These are phyloP conservation scores for Gracilaria domingensis DNA, from an alignment of 23 red algal genomes.

Conservation along the genomic window DNA sequence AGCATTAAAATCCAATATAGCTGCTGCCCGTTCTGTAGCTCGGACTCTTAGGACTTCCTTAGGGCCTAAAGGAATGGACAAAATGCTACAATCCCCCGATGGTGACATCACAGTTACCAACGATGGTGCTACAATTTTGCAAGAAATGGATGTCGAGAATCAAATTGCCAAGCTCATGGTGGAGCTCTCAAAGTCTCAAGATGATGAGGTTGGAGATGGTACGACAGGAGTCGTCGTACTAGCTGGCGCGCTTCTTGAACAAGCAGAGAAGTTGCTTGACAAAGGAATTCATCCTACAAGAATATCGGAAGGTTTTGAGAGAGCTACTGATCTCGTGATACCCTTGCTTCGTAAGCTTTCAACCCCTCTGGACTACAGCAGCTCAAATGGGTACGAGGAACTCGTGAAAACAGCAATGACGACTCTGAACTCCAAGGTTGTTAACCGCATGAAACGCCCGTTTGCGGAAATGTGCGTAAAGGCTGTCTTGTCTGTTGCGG, in stretches of 20 bases:
- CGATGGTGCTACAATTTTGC: slow-evolving; percentile 98
- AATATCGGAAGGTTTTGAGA: slow-evolving; percentile 98
- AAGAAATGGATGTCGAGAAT: slow-evolving; percentile 97
- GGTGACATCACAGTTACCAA: slow-evolving; percentile 99
- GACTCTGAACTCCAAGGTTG: slow-evolving; percentile 96
- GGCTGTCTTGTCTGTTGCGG: slow-evolving; percentile 92
- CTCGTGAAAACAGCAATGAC: slow-evolving; percentile 93
- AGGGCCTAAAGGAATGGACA: slow-evolving; percentile 99
- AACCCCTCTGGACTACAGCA: slow-evolving; percentile 70
- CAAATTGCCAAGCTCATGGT: slow-evolving; percentile 97
- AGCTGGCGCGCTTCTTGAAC: slow-evolving; percentile 92
- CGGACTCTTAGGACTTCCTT: slow-evolving; percentile 92
- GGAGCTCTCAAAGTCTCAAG: slow-evolving; percentile 92
- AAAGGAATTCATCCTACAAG: slow-evolving; percentile 94
- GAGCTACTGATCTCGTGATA: slow-evolving; percentile 86
- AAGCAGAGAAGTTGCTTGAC: slow-evolving; percentile 91
- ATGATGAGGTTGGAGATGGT: slow-evolving; percentile 99
- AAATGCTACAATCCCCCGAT: slow-evolving; percentile 97
- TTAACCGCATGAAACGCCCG: slow-evolving; percentile 82
- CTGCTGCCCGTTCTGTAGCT: slow-evolving; percentile 85
- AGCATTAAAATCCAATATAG: slow-evolving; percentile 97
- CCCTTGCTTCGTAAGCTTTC: slow-evolving; percentile 75
- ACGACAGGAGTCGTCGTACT: slow-evolving; percentile 99
- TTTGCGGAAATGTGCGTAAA: slow-evolving; percentile 95
- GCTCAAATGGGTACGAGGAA: slow-evolving; percentile 76